A percentile compares a stretch with the other conserved stretches of the same genome.
phyloP scores from a whole-genome alignment of 306 rosid genomes.

The Cyclanthera cordifolia region DNA sequence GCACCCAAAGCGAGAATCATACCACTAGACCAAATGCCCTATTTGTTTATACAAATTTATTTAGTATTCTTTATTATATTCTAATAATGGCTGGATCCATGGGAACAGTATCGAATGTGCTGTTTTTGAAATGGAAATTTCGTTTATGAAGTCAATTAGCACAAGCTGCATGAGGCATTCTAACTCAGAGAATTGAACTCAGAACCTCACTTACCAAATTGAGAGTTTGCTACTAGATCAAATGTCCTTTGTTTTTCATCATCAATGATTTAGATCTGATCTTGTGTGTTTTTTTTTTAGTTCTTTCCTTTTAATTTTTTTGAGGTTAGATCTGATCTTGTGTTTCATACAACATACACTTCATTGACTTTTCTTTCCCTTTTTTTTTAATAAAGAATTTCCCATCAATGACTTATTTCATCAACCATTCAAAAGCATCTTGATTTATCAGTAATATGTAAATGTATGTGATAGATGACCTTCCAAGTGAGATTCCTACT shows the following conservation, averaged over 20 bases:
- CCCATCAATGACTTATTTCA: background rate
- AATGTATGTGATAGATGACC: background rate
- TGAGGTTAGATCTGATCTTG: background rate
- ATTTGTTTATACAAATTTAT: too few species aligned
- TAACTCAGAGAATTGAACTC: background rate
- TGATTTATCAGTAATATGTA: background rate
- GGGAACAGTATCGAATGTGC: too few species aligned
- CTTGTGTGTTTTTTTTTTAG: too few species aligned
- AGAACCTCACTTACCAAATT: background rate
- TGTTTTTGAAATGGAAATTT: background rate
- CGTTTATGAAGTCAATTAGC: background rate
- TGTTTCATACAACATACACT: background rate
- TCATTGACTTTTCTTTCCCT: background rate
- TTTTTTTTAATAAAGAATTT: too few species aligned
- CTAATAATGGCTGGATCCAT: too few species aligned
- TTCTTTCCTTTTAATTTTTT: too few species aligned
- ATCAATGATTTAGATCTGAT: background rate
- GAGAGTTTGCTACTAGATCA: background rate
- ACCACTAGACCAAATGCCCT: too few species aligned
- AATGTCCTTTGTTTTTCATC: background rate
- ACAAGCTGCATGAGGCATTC: background rate
- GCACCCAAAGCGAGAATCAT: background rate
- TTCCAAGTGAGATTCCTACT: background rate
- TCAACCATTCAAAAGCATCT: background rate
- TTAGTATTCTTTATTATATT: too few species aligned